Evolutionary conservation across 2,329 filamentous ascomycete species (phyloP).

Genomic region (Aspergillus unguis): DNA sequence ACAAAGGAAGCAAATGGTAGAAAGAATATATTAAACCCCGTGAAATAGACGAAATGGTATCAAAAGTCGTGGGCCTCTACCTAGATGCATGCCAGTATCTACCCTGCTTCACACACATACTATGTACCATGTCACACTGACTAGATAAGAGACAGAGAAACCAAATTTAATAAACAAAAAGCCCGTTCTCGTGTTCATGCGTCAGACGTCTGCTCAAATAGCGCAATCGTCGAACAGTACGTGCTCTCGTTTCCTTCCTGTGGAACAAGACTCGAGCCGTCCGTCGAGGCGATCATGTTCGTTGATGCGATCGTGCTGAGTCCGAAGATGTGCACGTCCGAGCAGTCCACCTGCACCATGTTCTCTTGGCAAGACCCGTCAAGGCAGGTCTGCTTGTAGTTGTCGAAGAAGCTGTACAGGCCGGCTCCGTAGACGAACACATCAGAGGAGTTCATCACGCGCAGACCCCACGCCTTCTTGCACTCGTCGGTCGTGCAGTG

Average conservation of each 20-base stretch:
- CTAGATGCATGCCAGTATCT: too few species aligned
- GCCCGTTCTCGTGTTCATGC: background rate
- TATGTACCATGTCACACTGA: too few species aligned
- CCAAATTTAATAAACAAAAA: background rate
- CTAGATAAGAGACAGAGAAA: background rate
- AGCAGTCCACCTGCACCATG: constrained; percentile 71
- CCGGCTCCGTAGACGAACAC: constrained; percentile 70
- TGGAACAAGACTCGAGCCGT: constrained; percentile 34
- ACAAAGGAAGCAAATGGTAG: too few species aligned
- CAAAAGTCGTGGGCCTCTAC: too few species aligned
- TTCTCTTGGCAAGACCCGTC: constrained; percentile 71
- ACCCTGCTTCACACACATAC: too few species aligned
- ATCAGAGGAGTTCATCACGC: constrained; percentile 64
- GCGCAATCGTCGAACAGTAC: constrained; percentile 44
- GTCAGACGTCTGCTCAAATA: constrained; percentile 36
- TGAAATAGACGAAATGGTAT: too few species aligned
- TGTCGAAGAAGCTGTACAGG: constrained; percentile 79
- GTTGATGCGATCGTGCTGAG: constrained; percentile 70
- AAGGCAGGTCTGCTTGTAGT: constrained; percentile 71
- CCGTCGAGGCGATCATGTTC: constrained; percentile 63
- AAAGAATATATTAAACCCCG: too few species aligned
- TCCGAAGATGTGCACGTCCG: constrained; percentile 61
- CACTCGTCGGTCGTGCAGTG: constrained; percentile 57
- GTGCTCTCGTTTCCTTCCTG: constrained; percentile 42
- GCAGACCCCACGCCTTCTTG: constrained; percentile 74